These are phyloP conservation scores for Copromyces sp. DNA, from an alignment of 495 filamentous ascomycete genomes.

Conservation along the genomic window DNA sequence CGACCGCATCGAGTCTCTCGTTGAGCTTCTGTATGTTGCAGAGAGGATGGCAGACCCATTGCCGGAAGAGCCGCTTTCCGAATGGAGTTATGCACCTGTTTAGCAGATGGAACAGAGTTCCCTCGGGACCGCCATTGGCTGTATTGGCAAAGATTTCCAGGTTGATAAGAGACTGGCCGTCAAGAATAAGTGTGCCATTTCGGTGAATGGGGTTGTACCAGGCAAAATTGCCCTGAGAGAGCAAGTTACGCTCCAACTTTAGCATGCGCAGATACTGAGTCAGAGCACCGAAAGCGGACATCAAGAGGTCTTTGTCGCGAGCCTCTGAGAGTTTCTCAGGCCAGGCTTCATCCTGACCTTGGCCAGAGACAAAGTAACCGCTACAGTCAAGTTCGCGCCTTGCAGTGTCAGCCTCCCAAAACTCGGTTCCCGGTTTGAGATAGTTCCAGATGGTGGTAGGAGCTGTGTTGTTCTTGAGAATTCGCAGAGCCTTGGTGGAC, in stretches of 20 bases:
- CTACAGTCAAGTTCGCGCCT: slow-evolving; percentile 71
- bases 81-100: slow-evolving; percentile 96
- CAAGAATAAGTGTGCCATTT: slow-evolving; percentile 83
- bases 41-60: slow-evolving; percentile 96
- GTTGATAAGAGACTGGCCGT: slow-evolving; percentile 95
- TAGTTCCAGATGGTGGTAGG: slow-evolving; percentile 95
- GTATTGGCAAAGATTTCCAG: slow-evolving; percentile 95
- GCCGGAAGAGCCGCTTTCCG: slow-evolving; percentile 90
- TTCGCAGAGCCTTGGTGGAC: slow-evolving; percentile 78
- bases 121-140: slow-evolving; percentile 72
- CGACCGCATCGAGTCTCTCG: slow-evolving; percentile 90
- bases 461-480: slow-evolving; percentile 88
- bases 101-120: slow-evolving; percentile 80
- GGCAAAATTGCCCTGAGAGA: slow-evolving; percentile 83
- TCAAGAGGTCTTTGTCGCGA: slow-evolving; percentile 69
- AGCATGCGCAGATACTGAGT: slow-evolving; percentile 77
- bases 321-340: slow-evolving; percentile 63
- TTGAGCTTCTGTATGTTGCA: slow-evolving; percentile 82
- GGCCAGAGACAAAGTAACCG: slow-evolving; percentile 65
- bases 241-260: slow-evolving; percentile 79
- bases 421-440: slow-evolving; percentile 78
- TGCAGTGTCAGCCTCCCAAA: slow-evolving; percentile 79
- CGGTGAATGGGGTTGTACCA: slow-evolving; percentile 93
- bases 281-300: slow-evolving; percentile 89
- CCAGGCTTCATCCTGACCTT: slow-evolving; percentile 59